These are phyloP conservation scores for Pseudopediastrum boryanum DNA, from an alignment of 139 green algal species.

Conservation along the genomic window DNA sequence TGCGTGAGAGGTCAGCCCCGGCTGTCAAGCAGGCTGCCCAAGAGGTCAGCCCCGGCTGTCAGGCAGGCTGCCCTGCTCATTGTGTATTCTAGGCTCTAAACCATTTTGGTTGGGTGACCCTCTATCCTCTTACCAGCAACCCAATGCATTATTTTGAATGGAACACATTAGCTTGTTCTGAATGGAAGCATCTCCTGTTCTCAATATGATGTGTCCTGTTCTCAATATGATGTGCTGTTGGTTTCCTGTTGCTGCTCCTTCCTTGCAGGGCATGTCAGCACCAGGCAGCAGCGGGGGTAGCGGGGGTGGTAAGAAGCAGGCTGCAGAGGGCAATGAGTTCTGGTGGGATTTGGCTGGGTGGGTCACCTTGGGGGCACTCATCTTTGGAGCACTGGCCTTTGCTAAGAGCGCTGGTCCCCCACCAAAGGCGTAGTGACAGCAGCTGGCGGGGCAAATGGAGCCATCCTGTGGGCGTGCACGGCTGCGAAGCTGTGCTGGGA, in stretches of 20 bases:
- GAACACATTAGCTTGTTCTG: no score
- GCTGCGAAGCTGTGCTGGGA: no score
- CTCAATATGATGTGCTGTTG: constrained; percentile 12
- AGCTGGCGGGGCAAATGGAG: not conserved
- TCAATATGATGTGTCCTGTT: not conserved
- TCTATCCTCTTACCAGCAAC: not conserved
- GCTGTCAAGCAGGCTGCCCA: no score
- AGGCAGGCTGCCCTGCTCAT: no score
- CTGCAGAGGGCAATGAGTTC: constrained; percentile 55
- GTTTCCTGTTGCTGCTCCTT: no score
- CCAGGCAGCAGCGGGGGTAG: constrained; percentile 27
- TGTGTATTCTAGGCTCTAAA: no score
- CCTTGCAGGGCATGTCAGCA: no score
- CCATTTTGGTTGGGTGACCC: not conserved
- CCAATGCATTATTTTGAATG: not conserved
- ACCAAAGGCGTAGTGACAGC: constrained; percentile 22
- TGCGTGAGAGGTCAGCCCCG: no score
- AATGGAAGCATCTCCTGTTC: not conserved
- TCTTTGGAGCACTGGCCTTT: constrained; percentile 54
- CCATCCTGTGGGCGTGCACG: no score
- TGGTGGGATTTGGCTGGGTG: constrained; percentile 90
- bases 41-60: no score
- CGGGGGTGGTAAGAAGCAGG: constrained; percentile 8
- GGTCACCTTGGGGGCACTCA: constrained; percentile 60
- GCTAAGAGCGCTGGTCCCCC: constrained; percentile 23